Evolutionary conservation across 768 basidiomycete species (phyloP), one percentile per base, ranked within the genome.

Genomic region (Termitomyces eurrhizus): DNA sequence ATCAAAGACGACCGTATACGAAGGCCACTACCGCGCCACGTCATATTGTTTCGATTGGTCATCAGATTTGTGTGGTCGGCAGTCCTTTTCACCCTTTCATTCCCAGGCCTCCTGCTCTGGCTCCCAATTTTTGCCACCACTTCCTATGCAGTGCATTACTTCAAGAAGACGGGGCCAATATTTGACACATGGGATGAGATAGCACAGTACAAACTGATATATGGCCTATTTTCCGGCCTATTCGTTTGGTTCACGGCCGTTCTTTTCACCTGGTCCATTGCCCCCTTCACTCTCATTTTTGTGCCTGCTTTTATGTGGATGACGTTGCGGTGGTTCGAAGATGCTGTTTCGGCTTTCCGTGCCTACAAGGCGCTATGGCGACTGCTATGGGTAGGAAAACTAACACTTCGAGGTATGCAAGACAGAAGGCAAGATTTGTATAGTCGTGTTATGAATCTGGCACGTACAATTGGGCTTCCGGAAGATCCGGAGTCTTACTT

Each of bases 171-270:
- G 0, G 92, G 92, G 0, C 91, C 91, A 0, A 80, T 90, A 41
- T 90, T 88, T 77, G 90, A 94, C 68, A 93, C 90, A 0, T 93
- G 85, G 82, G 93, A 94, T 67, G 92, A 94, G 70, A 92, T 94
- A 63, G 90, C 92, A 12, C 90, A 94, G 69, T 90, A 92, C 73
- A 94, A 93, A 70, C 85, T 94, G 56, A 83, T 88, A 24, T 92
- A 92, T 66, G 93, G 93, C 11, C 80, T 95, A 37, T 66, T 86
- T 9, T 87, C 91, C 0, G 92, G 91, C 1, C 61, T 90, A 4
- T 74, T 80, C 56, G 90, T 93, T 35, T 93, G 90, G 84, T 56
- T 79, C 37, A 61, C 70, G 18, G 73, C 81, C 13, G 74, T 85
- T 33, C 39, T 86, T 39, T 39, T 87, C 45, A 91, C 90, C 0